Percentiles rank a stretch among this genome's conserved stretches.
Conservation (phyloP, 2,329 filamentous ascomycete species). For the Fusarium dlaminii region DNA sequence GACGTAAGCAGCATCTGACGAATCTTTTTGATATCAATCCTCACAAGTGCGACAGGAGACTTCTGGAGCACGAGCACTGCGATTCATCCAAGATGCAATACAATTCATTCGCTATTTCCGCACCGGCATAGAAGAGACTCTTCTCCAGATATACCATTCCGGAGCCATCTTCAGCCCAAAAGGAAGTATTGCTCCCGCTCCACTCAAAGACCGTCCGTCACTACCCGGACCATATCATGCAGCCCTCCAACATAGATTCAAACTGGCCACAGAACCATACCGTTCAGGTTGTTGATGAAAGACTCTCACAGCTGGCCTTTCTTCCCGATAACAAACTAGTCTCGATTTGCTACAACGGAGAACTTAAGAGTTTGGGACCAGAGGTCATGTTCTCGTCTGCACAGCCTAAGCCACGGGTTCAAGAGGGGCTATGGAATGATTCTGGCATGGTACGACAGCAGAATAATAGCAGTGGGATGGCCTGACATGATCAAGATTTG, state of each 20-base stretch:
- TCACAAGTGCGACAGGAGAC: neutral
- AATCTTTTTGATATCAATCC: fast-evolving
- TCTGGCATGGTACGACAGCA: neutral
- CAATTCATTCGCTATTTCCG: neutral
- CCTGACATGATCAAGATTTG: neutral
- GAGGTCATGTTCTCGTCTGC: neutral
- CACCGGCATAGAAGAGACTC: neutral
- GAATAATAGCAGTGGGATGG: neutral
- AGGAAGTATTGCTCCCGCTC: neutral
- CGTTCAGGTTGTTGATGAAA: fast-evolving
- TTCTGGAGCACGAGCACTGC: neutral
- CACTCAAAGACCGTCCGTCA: neutral
- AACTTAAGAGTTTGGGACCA: neutral
- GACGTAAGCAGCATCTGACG: neutral
- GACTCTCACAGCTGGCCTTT: neutral
- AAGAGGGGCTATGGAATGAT: fast-evolving
- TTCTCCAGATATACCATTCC: neutral
- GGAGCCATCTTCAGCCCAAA: neutral
- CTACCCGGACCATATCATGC: neutral
- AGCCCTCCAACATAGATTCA: neutral
- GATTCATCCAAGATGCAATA: neutral
- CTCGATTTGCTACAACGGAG: fast-evolving
- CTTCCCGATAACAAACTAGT: neutral
- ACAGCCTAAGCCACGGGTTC: neutral
- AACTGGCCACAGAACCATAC: neutral